These are phyloP conservation scores for Aurantiochytrium sp. DNA, from an alignment of 108 stramenopile species.

Conservation along the genomic window DNA sequence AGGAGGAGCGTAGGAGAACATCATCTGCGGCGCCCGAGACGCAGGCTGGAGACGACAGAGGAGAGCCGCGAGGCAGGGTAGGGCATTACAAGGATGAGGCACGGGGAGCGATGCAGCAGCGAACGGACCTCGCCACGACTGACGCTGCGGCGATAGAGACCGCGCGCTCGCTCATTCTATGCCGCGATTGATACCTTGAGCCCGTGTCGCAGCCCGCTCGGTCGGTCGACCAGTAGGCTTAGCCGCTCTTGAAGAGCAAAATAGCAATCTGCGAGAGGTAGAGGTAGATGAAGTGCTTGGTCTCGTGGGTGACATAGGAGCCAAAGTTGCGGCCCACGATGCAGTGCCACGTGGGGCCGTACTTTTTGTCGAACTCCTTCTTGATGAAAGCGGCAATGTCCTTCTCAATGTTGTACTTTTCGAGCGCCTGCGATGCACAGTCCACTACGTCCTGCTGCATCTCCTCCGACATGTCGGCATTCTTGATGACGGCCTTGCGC, in stretches of 20 bases:
- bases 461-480: constrained; percentile 99
- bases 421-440: constrained; percentile 94
- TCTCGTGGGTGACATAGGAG: constrained; percentile 91
- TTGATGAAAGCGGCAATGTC: constrained; percentile 99
- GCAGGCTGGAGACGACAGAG: too few species aligned
- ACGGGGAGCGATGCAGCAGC: too few species aligned
- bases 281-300: constrained; percentile 99
- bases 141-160: too few species aligned
- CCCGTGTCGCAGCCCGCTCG: too few species aligned
- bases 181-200: too few species aligned
- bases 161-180: too few species aligned
- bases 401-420: constrained; percentile 99
- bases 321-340: constrained; percentile 85
- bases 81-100: too few species aligned
- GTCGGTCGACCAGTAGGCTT: constrained; percentile 28
- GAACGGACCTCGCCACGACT: too few species aligned
- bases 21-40: too few species aligned
- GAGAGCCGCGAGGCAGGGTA: too few species aligned
- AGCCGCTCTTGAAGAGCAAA: constrained; percentile 97
- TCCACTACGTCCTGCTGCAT: constrained; percentile 99
- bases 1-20: too few species aligned
- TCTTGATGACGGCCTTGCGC: constrained; percentile 99
- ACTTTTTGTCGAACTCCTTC: constrained; percentile 99
- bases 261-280: constrained; percentile 98
- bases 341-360: constrained; percentile 96